Percentiles rank a stretch among this genome's conserved stretches.
phyloP scores from a whole-genome alignment of 2,329 filamentous ascomycete species.

The Neurospora sp. region DNA sequence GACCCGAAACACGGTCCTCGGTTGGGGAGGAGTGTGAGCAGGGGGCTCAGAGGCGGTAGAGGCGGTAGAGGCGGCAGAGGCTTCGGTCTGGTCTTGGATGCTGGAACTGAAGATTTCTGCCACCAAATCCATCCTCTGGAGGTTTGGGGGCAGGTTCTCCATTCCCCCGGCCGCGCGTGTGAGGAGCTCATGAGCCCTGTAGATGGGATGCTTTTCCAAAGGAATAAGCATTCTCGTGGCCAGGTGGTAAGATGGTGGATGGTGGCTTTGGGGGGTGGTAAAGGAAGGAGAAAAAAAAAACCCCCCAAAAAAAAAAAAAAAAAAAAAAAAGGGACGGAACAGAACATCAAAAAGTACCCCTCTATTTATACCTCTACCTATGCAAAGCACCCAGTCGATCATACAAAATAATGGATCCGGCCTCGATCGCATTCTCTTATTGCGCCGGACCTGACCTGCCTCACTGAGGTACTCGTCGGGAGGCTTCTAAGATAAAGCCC shows the following conservation, averaged over 20 bases:
- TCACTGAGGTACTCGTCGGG: no score
- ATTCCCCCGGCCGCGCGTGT: neutral
- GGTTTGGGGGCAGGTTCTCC: neutral
- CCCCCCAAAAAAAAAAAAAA: rapidly evolving
- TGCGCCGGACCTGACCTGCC: no score
- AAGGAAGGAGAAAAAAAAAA: no score
- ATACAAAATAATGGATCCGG: no score
- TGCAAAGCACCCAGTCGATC: no score
- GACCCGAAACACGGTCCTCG: neutral
- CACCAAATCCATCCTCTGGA: neutral
- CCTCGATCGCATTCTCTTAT: no score
- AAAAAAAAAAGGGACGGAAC: no score
- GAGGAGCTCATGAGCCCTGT: neutral
- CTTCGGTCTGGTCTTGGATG: neutral
- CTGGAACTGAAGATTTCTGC: neutral
- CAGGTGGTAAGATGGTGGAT: neutral
- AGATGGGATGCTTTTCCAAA: neutral
- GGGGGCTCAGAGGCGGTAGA: neutral
- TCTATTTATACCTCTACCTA: no score
- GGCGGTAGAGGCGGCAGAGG: neutral
- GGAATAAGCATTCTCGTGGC: neutral
- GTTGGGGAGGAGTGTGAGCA: neutral
- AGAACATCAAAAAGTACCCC: no score
- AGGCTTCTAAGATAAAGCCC: no score
- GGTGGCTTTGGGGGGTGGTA: neutral